Conservation (phyloP, 1,139 yeast species). For the Yamadazyma diospyri region DNA sequence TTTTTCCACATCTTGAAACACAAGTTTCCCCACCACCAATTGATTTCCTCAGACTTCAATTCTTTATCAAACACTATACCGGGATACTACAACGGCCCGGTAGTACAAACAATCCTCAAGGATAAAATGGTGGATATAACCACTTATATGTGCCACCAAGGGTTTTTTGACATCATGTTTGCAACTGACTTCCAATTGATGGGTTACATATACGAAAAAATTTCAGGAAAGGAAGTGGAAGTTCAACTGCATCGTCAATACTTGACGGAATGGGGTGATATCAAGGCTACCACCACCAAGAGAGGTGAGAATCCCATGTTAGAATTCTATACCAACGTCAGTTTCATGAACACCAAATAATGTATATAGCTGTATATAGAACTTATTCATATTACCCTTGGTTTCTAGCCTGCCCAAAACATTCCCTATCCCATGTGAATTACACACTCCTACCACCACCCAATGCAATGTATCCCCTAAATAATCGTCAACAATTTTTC, state of each 20-base stretch:
- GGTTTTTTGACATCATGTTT: slow-evolving; percentile 82
- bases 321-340: slow-evolving; percentile 73
- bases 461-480: slow-evolving; percentile 3
- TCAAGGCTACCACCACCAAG: slow-evolving; percentile 63
- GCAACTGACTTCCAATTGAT: slow-evolving; percentile 74
- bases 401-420: not conserved
- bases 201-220: slow-evolving; percentile 57
- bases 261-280: slow-evolving; percentile 68
- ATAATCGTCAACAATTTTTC: slow-evolving; percentile 19
- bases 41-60: slow-evolving; percentile 73
- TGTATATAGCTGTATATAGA: slow-evolving; percentile 3
- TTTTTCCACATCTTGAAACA: slow-evolving; percentile 62
- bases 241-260: slow-evolving; percentile 63
- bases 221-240: slow-evolving; percentile 59
- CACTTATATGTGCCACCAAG: slow-evolving; percentile 79
- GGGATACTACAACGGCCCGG: slow-evolving; percentile 72
- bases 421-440: not conserved
- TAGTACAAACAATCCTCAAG: slow-evolving; percentile 74
- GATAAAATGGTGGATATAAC: slow-evolving; percentile 66
- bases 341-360: slow-evolving; percentile 54
- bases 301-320: slow-evolving; percentile 89
- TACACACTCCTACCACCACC: slow-evolving; percentile 1
- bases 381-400: no score
- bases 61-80: slow-evolving; percentile 55
- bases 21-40: slow-evolving; percentile 72